A percentile compares a stretch with the other conserved stretches of the same genome.
phyloP scores from a whole-genome alignment of 1,284 basidiomycete genomes.

The Moesziomyces sp. region DNA sequence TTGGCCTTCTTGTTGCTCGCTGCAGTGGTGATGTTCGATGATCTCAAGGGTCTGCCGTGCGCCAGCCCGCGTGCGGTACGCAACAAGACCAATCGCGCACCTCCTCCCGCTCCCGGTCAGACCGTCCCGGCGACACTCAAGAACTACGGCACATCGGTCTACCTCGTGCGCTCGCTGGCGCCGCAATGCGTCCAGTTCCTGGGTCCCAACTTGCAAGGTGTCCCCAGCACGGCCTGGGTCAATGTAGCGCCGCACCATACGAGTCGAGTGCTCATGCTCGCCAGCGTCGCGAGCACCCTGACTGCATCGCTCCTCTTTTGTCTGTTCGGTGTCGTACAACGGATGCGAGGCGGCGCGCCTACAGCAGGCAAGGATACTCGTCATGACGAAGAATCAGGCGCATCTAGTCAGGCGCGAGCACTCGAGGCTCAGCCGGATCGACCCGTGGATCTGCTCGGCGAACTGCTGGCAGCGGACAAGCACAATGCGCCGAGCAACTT shows the following conservation, averaged over 20 bases:
- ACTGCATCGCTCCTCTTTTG: conserved; percentile 5
- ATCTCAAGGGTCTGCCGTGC: too few species aligned
- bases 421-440: background rate
- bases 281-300: background rate
- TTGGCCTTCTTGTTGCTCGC: too few species aligned
- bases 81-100: too few species aligned
- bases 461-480: too few species aligned
- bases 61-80: too few species aligned
- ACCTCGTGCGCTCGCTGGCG: conserved; percentile 20
- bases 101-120: too few species aligned
- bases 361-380: background rate
- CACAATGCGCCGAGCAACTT: too few species aligned
- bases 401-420: too few species aligned
- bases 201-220: background rate
- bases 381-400: too few species aligned
- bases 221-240: conserved; percentile 16
- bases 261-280: conserved; percentile 2
- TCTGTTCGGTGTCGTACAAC: conserved; percentile 7
- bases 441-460: too few species aligned
- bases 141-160: conserved; percentile 19
- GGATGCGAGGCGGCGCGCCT: background rate
- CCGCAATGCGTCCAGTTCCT: conserved; percentile 12
- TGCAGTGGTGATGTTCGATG: too few species aligned
- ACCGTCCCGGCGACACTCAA: too few species aligned
- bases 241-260: background rate